These are phyloP conservation scores for Globisporangium paroecandrum DNA, from an alignment of 352 stramenopile species.

Conservation along the genomic window DNA sequence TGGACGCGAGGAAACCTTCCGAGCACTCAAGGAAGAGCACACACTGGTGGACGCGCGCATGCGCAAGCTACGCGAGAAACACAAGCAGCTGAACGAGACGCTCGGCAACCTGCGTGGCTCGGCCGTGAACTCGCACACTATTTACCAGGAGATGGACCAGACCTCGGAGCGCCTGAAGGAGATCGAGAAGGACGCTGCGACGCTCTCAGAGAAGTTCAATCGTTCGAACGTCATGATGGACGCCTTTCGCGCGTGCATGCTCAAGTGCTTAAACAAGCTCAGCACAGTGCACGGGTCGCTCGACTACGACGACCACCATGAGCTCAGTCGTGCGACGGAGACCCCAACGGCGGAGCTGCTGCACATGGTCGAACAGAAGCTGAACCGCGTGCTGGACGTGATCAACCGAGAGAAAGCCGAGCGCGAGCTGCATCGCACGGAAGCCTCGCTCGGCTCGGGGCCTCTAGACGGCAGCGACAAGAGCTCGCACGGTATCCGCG, in stretches of 20 bases:
- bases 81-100: conserved; percentile 76
- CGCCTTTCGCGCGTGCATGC: conserved; percentile 77
- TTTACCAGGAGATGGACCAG: conserved; percentile 85
- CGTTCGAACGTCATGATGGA: conserved; percentile 76
- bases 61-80: conserved; percentile 68
- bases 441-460: conserved; percentile 30
- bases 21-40: conserved; percentile 76
- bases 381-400: conserved; percentile 76
- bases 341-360: conserved; percentile 65
- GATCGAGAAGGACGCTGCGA: conserved; percentile 73
- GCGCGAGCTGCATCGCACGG: conserved; percentile 70
- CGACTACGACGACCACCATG: conserved; percentile 72
- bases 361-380: conserved; percentile 80
- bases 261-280: conserved; percentile 78
- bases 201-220: conserved; percentile 70
- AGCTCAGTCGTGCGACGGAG: conserved; percentile 65
- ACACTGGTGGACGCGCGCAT: conserved; percentile 67
- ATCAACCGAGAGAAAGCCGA: conserved; percentile 83
- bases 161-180: conserved; percentile 80
- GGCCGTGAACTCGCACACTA: conserved; percentile 75
- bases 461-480: conserved; percentile 19
- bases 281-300: conserved; percentile 66
- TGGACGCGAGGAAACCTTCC: conserved; percentile 62
- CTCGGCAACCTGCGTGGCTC: conserved; percentile 56
- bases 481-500: conserved; percentile 42